These are phyloP conservation scores for Cronartium quercuum DNA, from an alignment of 1,284 basidiomycete genomes.

Conservation along the genomic window DNA sequence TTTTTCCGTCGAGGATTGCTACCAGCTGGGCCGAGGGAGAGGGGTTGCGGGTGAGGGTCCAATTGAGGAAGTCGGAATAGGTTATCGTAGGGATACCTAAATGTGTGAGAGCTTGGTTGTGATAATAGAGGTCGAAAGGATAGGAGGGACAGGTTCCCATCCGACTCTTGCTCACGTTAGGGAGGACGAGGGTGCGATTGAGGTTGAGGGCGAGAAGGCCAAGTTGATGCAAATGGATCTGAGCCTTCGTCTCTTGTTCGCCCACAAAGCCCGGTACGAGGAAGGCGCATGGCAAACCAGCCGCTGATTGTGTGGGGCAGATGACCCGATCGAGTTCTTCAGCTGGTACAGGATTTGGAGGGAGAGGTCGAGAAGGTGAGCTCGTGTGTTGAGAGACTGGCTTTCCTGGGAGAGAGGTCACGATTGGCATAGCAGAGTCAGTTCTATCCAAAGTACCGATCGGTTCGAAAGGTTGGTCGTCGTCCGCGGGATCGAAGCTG, in stretches of 20 bases:
- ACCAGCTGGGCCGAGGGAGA: constrained; percentile 45
- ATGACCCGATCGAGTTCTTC: neutral
- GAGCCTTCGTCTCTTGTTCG: constrained; percentile 48
- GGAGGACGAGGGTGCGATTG: constrained; percentile 47
- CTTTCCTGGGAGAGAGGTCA: neutral
- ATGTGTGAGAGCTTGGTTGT: constrained; percentile 39
- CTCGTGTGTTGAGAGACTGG: neutral
- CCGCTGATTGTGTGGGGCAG: neutral
- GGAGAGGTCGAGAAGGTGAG: neutral
- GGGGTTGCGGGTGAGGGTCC: constrained; percentile 41
- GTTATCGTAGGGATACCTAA: constrained; percentile 45
- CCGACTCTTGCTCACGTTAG: constrained; percentile 46
- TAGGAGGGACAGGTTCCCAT: constrained; percentile 44
- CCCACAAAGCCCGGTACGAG: constrained; percentile 34
- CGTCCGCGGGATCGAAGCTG: neutral
- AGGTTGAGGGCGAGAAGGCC: constrained; percentile 45
- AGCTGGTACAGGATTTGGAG: neutral
- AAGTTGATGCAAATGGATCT: constrained; percentile 47
- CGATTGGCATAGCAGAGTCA: neutral
- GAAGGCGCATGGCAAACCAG: constrained; percentile 1
- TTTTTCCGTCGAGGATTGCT: constrained; percentile 39
- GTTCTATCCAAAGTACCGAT: neutral
- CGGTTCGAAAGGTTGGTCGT: neutral
- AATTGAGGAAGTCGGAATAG: constrained; percentile 43
- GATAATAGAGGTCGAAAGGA: constrained; percentile 47